Evolutionary conservation across 352 stramenopile genomes (phyloP), one percentile per base, ranked within the genome.

Genomic region (Pythium insidiosum): DNA sequence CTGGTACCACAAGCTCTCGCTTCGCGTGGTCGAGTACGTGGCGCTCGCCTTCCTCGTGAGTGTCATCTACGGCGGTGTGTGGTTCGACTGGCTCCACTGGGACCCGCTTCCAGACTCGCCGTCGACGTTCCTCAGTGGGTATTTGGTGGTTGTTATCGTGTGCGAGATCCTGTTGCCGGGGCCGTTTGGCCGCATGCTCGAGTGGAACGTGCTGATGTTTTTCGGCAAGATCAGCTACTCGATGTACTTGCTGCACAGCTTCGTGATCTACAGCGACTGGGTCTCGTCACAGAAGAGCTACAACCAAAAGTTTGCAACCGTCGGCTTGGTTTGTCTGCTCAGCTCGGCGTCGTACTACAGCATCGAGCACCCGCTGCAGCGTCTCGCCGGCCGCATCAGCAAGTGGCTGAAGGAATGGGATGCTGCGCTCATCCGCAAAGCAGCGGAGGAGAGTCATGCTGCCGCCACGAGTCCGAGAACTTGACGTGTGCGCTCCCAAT

Each of bases 141-240:
- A 45, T 5, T 26, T 73, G 29, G 56, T 61, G 9, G 24, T 49
- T 6, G 29, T 75, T 26, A 50, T 75, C 23, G 38, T 71, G 20
- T 56, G 60, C 23, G 64, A 75, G 43, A 53, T 75, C 23, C 30
- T 75, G 19, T 46, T 50, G n/a, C 61, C 60, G 6, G 68, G 57
- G 0, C 54, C 45, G 12, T 21, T 75, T 2, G 66, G 61, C 2
- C 39, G 43, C 1, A 51, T 61, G 51, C 58, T 75, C 34, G 65
- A 75, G 54, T 75, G 57, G 61, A 60, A 44, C 21, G 24, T 70
- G 5, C 24, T 72, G 1, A 47, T 43, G 4, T 75, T 56, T 42
- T 63, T 51, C 23, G 64, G 64, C 23, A 71, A 75, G 50, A 56
- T 75, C 50, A 71, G 61, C 34, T 75, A 62, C 43, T 75, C 64